Evolutionary conservation across 2,329 filamentous ascomycete species (phyloP).

Genomic region (Diaporthe humulicola): DNA sequence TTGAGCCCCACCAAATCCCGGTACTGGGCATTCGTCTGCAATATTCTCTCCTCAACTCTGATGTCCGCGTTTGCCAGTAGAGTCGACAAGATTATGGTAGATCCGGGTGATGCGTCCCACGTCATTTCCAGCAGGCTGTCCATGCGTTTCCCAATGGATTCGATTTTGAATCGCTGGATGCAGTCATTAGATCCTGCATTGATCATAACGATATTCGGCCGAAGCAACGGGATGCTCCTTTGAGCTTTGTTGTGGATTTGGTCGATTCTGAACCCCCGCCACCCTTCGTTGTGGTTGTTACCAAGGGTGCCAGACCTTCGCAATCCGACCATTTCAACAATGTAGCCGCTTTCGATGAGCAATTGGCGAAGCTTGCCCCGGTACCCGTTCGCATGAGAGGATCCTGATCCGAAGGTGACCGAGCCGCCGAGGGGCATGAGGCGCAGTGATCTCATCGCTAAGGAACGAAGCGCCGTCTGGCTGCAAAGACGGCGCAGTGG

Average conservation of each 20-base stretch:
- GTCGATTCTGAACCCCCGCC: not conserved
- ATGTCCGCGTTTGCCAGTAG: not conserved
- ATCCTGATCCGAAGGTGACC: not conserved
- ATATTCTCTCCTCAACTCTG: not conserved
- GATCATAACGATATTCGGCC: not conserved
- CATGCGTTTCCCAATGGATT: not conserved
- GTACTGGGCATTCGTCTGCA: not conserved
- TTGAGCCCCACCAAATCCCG: not conserved
- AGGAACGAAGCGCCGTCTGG: not conserved
- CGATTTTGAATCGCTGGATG: not conserved
- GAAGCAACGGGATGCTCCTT: not conserved
- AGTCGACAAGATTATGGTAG: not conserved
- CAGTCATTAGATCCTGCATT: conserved; percentile 4
- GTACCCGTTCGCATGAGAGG: not conserved
- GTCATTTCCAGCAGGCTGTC: not conserved
- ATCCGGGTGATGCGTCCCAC: not conserved
- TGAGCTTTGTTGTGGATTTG: conserved; percentile 8
- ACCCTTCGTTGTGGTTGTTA: not conserved
- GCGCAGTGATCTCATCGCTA: not conserved
- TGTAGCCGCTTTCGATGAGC: not conserved
- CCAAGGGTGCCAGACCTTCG: not conserved
- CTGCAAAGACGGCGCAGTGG: not conserved
- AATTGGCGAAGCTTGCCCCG: not conserved
- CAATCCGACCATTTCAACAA: not conserved
- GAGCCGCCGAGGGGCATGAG: conserved; percentile 12